Evolutionary conservation across 768 basidiomycete genomes (phyloP).

Genomic region (Boletus vermiculosoides): DNA sequence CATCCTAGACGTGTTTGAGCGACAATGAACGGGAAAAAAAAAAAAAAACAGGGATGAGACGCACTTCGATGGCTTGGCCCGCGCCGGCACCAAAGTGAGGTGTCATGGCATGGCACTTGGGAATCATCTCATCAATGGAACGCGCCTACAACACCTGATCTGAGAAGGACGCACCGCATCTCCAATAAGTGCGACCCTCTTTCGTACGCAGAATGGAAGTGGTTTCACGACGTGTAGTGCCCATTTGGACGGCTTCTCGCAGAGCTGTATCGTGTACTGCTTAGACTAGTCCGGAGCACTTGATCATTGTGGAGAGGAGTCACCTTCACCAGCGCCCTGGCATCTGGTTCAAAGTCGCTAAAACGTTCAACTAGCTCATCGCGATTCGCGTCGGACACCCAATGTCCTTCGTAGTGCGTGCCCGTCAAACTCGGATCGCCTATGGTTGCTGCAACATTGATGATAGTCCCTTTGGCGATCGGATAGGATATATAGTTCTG

Average conservation of each 20-base stretch:
- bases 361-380: constrained; percentile 33
- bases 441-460: constrained; percentile 39
- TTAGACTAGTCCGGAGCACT: not conserved
- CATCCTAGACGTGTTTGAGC: constrained; percentile 8
- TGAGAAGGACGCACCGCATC: constrained; percentile 40
- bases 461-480: constrained; percentile 33
- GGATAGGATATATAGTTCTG: too few species aligned
- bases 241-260: constrained; percentile 42
- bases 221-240: constrained; percentile 43
- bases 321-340: constrained; percentile 30
- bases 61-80: constrained; percentile 27
- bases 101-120: constrained; percentile 26
- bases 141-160: not conserved
- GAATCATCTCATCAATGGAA: not conserved
- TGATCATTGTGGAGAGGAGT: not conserved
- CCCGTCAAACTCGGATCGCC: constrained; percentile 31
- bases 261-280: constrained; percentile 24
- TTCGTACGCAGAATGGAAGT: constrained; percentile 39
- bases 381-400: constrained; percentile 28
- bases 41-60: not conserved
- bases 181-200: constrained; percentile 45
- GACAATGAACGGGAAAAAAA: not conserved
- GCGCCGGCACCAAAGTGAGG: constrained; percentile 24
- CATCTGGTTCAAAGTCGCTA: constrained; percentile 38
- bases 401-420: constrained; percentile 32